Conservation (phyloP, 129 eudicot genomes). For the Scalesia atractyloides region DNA sequence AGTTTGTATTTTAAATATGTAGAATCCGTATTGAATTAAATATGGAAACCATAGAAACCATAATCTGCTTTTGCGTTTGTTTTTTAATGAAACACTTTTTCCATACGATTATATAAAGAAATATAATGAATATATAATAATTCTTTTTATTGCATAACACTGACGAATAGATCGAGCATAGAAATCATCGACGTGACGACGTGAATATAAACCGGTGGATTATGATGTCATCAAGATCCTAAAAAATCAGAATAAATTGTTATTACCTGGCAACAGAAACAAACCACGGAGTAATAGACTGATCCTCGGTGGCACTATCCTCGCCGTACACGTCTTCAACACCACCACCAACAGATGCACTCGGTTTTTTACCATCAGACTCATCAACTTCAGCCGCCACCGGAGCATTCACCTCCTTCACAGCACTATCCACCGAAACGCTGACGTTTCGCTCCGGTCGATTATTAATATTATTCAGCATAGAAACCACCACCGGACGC, state of each 20-base stretch:
- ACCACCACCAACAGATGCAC: conserved; percentile 37
- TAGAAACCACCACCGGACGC: conserved; percentile 27
- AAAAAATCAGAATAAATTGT: neutral
- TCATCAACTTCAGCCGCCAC: conserved; percentile 26
- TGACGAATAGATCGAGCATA: conserved; percentile 9
- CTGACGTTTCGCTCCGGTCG: conserved; percentile 30
- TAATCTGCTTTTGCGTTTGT: conserved; percentile 5
- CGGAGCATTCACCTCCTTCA: conserved; percentile 34
- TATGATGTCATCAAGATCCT: neutral
- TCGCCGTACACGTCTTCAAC: conserved; percentile 46
- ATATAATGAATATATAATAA: conserved; percentile 8
- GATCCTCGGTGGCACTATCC: conserved; percentile 46
- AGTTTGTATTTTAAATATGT: neutral
- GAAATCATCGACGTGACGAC: conserved; percentile 26
- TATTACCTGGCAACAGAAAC: conserved; percentile 40
- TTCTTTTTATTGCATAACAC: neutral
- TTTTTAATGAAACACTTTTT: neutral
- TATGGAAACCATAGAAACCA: neutral
- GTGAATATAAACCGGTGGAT: neutral
- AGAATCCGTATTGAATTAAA: neutral
- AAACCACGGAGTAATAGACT: conserved; percentile 42
- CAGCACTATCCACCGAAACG: conserved; percentile 29
- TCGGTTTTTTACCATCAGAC: conserved; percentile 9
- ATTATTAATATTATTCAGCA: conserved; percentile 23
- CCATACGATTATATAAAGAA: neutral